Evolutionary conservation across 2,329 filamentous ascomycete species (phyloP), one percentile per base, ranked within the genome.

Genomic region (Bipolaris oryzae): DNA sequence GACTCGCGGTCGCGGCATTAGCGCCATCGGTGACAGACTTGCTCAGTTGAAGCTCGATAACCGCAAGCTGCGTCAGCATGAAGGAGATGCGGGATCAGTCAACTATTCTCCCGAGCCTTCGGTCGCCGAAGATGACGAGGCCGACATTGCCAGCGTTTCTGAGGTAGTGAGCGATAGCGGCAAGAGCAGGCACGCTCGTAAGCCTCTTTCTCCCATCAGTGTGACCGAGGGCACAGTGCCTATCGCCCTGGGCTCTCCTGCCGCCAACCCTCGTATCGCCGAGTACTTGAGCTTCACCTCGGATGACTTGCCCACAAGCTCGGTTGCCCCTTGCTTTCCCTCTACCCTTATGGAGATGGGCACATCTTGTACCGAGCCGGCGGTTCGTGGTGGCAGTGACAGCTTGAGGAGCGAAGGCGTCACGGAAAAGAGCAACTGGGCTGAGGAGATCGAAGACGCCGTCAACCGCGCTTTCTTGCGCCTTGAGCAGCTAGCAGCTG

Each of bases 11-110:
- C 69, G 71, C 45, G 87, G 92, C 73, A 85, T 91, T 76, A 84
- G 81, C 63, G 85, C 96, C 16, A 92, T 98, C 72, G 93, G 93
- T 73, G 94, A 95, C 63, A 92, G 94, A 78, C 89, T 98, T 50
- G 93, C 60, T 33, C 58, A 97, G 84, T 88, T 91, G 61, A 66
- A 69, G 56, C 44, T 64, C 11, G 66, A 71, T 4, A 54, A 64
- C 11, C 65, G 60, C 44, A 62, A 45, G 44, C 48, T 50, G 28
- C 50, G 55, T 21, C 50, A 28, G 28, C 58, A 44, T n/a, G 62
- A 62, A 28, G 53, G 54, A 6, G 66, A 69, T 21, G n/a, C 56
- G 15, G 50, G 58, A 11, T 71, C 65, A 3, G 66, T 65, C 55
- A 60, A 34, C 35, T 57, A 50, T 39, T 73, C 71, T 3, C 47